A percentile compares a stretch with the other conserved stretches of the same genome.
phyloP scores from a whole-genome alignment of 192 early-diverging fungal genomes.

The Cetraspora pellucida region DNA sequence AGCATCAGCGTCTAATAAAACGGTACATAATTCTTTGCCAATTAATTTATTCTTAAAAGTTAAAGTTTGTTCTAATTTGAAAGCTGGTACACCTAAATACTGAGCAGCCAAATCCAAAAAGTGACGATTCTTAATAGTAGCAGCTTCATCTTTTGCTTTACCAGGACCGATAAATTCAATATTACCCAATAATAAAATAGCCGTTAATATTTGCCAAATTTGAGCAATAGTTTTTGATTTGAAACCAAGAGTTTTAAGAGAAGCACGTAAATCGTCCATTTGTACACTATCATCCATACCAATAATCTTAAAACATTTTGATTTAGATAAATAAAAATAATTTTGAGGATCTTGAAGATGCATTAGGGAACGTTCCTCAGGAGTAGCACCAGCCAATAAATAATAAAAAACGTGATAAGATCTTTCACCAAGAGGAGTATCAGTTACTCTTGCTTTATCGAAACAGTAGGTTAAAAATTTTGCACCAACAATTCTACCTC shows the following conservation, averaged over 20 bases:
- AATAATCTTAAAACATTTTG: constrained; percentile 39
- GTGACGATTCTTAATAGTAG: constrained; percentile 75
- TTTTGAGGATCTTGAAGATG: constrained; percentile 63
- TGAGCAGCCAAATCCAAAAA: constrained; percentile 71
- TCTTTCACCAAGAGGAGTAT: constrained; percentile 59
- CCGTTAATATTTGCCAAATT: constrained; percentile 84
- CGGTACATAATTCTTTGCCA: constrained; percentile 81
- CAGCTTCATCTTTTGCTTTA: constrained; percentile 68
- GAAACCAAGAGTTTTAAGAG: constrained; percentile 66
- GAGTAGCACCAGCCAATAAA: constrained; percentile 74
- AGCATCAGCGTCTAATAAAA: constrained; percentile 80
- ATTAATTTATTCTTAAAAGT: constrained; percentile 85
- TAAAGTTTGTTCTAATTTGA: constrained; percentile 61
- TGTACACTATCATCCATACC: constrained; percentile 55
- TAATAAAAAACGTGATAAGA: constrained; percentile 84
- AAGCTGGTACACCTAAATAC: constrained; percentile 76
- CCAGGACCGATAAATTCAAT: constrained; percentile 73
- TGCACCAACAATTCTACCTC: constrained; percentile 79
- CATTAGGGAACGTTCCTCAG: constrained; percentile 68
- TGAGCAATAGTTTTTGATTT: constrained; percentile 68
- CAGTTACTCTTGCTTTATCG: constrained; percentile 63
- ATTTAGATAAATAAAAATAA: constrained; percentile 50
- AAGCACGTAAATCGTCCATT: constrained; percentile 66
- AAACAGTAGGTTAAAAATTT: constrained; percentile 75
- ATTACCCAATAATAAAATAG: constrained; percentile 90